Evolutionary conservation across 2,329 filamentous ascomycete species (phyloP), one percentile per base, ranked within the genome.

Genomic region (Chlorencoelia australis): DNA sequence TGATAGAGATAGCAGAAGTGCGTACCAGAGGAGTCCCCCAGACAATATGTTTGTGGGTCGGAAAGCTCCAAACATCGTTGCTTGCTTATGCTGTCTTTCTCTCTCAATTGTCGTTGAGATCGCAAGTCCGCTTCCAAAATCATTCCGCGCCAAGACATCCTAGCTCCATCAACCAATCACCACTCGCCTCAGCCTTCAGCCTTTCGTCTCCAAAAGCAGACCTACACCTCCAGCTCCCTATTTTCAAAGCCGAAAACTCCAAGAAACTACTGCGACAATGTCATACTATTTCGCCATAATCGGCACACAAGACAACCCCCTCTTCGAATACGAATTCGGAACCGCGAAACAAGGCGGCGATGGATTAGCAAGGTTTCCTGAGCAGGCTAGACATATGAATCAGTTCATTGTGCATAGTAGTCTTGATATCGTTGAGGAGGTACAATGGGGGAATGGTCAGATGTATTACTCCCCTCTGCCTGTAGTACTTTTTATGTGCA

Each of bases 261-360:
- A 24, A 11, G 5, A 19, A 11, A 30, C 29, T 22, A 24, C 14
- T 28, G 19, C 30, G 18, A 38, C 68, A 46, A 96, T 96, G 91
- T 95, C 88, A 42, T 98, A 96, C 71, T 95, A 95, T 68, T 96
- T 98, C 65, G 84, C 84, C 57, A 94, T 98, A 51, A 77, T 98
- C 60, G 91, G 88, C 56, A 93, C 87, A 15, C 84, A 86, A 53
- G 91, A 98, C 67, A 93, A 89, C 57, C 89, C 91, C 21, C 75
- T 98, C 49, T 98, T 96, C 66, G 89, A 94, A 65, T 77, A 93
- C 62, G 88, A 94, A 58, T 98, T 98, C 59, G 91, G 91, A 53
- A 95, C 89, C 25, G 94, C 86, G 26, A 95, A 95, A 62, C 82
- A 87, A 52, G 88, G 89, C 64, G 89, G 89, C 58, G 91, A 96